Percentiles rank a stretch among this genome's conserved stretches.
phyloP scores from a whole-genome alignment of 1,284 basidiomycete genomes.

The Neonothopanus nambi region DNA sequence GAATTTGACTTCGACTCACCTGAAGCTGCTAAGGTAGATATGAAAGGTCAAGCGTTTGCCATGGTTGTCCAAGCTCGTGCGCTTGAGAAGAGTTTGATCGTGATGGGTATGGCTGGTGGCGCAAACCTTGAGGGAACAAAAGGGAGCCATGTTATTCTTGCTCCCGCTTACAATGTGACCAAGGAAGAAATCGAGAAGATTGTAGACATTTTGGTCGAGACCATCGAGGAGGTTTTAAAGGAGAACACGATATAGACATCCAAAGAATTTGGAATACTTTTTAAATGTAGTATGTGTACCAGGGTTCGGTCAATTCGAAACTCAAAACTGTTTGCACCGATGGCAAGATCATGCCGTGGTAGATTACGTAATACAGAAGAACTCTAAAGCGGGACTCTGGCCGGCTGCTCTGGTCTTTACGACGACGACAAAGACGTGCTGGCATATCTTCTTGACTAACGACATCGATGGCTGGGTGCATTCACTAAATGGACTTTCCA shows the following conservation, averaged over 20 bases:
- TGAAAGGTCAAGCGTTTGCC: slow-evolving; percentile 39
- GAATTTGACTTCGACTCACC: slow-evolving; percentile 70
- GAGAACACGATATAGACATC: slow-evolving; percentile 31
- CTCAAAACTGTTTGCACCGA: background rate
- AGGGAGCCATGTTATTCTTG: slow-evolving; percentile 69
- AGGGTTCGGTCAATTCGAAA: background rate
- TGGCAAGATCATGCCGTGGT: too few relatives aligned
- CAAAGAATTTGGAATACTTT: slow-evolving; percentile 7
- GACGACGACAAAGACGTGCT: slow-evolving; percentile 14
- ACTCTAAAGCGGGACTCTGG: background rate
- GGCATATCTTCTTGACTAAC: slow-evolving; percentile 14
- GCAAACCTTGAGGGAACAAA: slow-evolving; percentile 66
- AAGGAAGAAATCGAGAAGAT: slow-evolving; percentile 66
- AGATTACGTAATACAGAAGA: too few relatives aligned
- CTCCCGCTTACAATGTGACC: slow-evolving; percentile 76
- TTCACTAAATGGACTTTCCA: slow-evolving; percentile 84
- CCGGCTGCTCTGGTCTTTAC: background rate
- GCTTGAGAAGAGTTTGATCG: slow-evolving; percentile 62
- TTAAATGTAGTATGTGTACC: background rate
- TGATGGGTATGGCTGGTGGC: slow-evolving; percentile 75
- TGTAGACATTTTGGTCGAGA: slow-evolving; percentile 59
- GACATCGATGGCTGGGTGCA: slow-evolving; percentile 78
- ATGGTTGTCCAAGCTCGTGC: slow-evolving; percentile 61
- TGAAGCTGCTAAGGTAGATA: slow-evolving; percentile 43
- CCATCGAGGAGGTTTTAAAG: slow-evolving; percentile 61